These are phyloP conservation scores for Trametes cingulata DNA, from an alignment of 768 basidiomycete species.

Conservation along the genomic window DNA sequence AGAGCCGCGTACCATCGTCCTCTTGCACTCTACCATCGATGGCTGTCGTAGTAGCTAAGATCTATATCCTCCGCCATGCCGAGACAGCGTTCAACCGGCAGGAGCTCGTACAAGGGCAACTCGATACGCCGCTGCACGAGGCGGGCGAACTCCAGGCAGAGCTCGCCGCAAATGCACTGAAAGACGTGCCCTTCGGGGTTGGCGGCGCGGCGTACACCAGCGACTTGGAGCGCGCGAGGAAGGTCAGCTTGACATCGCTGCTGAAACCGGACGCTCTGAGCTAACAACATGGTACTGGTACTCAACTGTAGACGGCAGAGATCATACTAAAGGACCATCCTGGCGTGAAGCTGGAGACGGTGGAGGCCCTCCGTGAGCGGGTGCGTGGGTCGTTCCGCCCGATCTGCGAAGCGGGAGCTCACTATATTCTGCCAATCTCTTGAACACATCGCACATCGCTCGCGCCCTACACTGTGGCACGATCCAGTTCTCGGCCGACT, in stretches of 20 bases:
- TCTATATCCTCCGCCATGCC: constrained; percentile 76
- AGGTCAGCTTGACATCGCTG: too few relatives aligned
- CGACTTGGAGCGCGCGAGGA: constrained; percentile 66
- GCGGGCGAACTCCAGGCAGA: constrained; percentile 60
- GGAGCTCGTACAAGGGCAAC: constrained; percentile 73
- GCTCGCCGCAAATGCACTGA: constrained; percentile 54
- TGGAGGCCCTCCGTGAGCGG: constrained; percentile 61
- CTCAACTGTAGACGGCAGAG: constrained; percentile 59
- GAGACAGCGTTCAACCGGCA: constrained; percentile 71
- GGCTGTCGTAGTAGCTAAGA: constrained; percentile 40
- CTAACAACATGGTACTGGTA: neutral
- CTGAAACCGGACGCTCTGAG: too few relatives aligned
- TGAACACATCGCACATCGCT: neutral
- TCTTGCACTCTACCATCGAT: neutral
- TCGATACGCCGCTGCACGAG: constrained; percentile 67
- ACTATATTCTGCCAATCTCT: neutral
- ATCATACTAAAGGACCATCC: constrained; percentile 58
- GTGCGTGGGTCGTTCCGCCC: constrained; percentile 39
- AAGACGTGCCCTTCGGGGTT: constrained; percentile 47
- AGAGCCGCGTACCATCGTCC: neutral
- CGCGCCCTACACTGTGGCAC: too few relatives aligned
- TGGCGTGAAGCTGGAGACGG: constrained; percentile 42
- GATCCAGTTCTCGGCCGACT: constrained; percentile 56
- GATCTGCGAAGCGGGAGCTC: neutral
- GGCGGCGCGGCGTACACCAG: constrained; percentile 60